Evolutionary conservation across 2,329 filamentous ascomycete genomes (phyloP), one percentile per base, ranked within the genome.

Genomic region (Penicillium corylophilum): DNA sequence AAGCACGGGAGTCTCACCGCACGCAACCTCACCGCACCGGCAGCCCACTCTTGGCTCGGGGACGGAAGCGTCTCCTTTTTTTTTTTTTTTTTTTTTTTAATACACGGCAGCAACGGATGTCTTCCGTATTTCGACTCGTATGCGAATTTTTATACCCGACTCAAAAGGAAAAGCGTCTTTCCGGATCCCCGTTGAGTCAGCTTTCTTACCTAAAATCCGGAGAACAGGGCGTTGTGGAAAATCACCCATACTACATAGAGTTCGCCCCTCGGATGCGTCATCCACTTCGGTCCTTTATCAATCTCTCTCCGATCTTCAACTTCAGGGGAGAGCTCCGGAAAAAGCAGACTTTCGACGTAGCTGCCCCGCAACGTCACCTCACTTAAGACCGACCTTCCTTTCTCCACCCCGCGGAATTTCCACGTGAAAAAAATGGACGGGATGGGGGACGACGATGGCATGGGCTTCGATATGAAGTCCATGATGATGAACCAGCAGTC

Each of bases 401-500:
- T 47, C 54, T 61, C 57, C 51, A 57, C 54, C 53, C 59, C 52
- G 59, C 57, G 57, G 49, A 56, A 51, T 47, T 50, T 33, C 44
- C 31, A 39, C 53, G 53, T 42, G 51, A 18, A 51, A 33, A 60
- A 44, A 41, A 73, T 73, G 70, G 68, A 73, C 39, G 63, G 65
- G 44, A 57, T 71, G 44, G 70, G 68, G 61, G 71, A 70, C 45
- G 69, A 65, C 42, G 74, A 76, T 38, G 65, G 65, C 43, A 58
- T 74, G 62, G 68, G 66, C 44, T 77, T 74, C 53, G 74, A 76
- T 51, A 71, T 76, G 64, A 50, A 50, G 26, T 70, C 70, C 59
- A 79, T 81, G 49, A 74, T 88, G 63, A 81, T 87, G 74, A 74
- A 72, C 46, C 84, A 84, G 59, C 82, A 85, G 54, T 83, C 85